These are phyloP conservation scores for Mucor racemosus DNA, from an alignment of 371 early-diverging fungal genomes.

Conservation along the genomic window DNA sequence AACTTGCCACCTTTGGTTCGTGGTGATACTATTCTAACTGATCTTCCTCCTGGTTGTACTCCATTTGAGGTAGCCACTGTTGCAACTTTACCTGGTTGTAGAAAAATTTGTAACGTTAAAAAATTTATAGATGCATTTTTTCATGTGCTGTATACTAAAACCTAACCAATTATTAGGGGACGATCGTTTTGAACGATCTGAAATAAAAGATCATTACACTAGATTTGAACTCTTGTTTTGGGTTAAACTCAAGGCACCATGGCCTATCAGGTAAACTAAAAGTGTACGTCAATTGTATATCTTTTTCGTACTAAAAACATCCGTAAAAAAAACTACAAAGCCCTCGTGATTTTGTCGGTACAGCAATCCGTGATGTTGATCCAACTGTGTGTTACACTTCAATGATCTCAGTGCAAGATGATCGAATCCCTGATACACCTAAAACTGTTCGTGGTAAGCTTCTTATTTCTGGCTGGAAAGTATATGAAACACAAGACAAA, in stretches of 20 bases:
- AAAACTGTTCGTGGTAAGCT: conserved; percentile 42
- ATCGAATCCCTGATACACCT: conserved; percentile 26
- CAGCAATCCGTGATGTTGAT: conserved; percentile 21
- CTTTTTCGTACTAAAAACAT: background rate
- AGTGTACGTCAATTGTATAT: background rate
- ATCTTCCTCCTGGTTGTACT: conserved; percentile 22
- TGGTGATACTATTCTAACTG: conserved; percentile 26
- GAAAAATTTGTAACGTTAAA: conserved; percentile 30
- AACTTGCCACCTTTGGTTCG: conserved; percentile 25
- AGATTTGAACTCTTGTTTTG: conserved; percentile 39
- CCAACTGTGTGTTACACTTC: conserved; percentile 16
- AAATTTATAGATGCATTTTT: background rate
- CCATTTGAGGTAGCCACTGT: conserved; percentile 23
- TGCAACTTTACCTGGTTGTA: conserved; percentile 27
- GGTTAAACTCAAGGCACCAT: conserved; percentile 46
- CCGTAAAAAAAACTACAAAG: conserved; percentile 1
- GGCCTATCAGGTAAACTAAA: conserved; percentile 45
- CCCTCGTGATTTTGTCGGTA: conserved; percentile 32
- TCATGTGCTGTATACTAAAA: background rate
- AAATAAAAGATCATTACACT: conserved; percentile 39
- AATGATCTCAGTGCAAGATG: conserved; percentile 43
- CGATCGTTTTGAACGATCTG: conserved; percentile 36
- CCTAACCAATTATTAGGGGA: conserved; percentile 36
- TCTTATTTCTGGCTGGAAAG: conserved; percentile 49
- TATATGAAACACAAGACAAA: conserved; percentile 17